Evolutionary conservation across 371 early-diverging fungal genomes (phyloP), one percentile per base, ranked within the genome.

Genomic region (Rhizopus sp.): DNA sequence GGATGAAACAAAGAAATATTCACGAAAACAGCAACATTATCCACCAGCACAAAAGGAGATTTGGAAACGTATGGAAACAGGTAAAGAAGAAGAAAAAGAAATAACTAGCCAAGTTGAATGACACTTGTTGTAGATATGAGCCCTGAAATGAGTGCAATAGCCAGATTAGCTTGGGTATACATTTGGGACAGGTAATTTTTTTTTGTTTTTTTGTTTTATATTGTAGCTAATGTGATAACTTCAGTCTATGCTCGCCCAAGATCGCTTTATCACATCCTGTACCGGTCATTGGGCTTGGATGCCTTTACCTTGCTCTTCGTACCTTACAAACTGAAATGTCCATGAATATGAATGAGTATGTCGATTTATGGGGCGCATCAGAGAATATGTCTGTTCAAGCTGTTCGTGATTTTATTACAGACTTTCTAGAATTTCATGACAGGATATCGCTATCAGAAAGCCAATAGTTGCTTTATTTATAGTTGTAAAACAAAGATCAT

Each of bases 371-470:
- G 77, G 77, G 77, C 16, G 73, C 73, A 6, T 66, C 71, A 33
- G 73, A 77, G 35, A 73, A 77, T 57, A 68, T 77, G 30, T 77
- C 77, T 17, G 73, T 77, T n/a, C 77, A 77, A 57, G 65, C 72
- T n/a, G 73, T 77, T 9, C 64, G 73, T 51, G 68, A 75, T 60
- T 70, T 75, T 15, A 63, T 72, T 15, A 69, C 66, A 35, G 75
- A 75, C 47, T 41, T 75, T 40, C 44, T 75, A 8, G 72, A 67
- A 8, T 64, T 72, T 48, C 72, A 69, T 35, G 59, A 59, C 7
- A 23, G 23, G 2, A 23, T 23, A 23, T 31, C 12, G 15, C 30
- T 32, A 53, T 41, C 15, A 53, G 40, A 32, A 23, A 15, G 30
- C 31, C 12, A 50, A 50, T 40, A 23, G 35, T 33, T 42, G 8